Evolutionary conservation across 192 early-diverging fungal species (phyloP).

Genomic region (Rhizoclosmatium globosum): DNA sequence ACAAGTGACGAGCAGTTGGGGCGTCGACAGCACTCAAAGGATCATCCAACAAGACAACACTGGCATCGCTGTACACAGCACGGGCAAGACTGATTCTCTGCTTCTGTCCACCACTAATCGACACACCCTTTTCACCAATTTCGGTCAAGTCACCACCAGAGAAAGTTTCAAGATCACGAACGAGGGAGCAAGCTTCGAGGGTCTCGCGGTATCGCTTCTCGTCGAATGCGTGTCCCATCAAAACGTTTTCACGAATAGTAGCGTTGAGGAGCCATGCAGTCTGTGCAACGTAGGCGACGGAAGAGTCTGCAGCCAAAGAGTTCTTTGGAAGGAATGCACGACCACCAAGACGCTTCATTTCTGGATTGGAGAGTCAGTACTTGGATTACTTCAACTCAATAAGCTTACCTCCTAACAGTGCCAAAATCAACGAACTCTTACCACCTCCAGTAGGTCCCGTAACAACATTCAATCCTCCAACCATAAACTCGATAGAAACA

Average conservation of each 20-base stretch:
- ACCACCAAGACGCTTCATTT: conserved; percentile 38
- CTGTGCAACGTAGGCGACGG: conserved; percentile 83
- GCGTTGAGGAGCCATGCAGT: conserved; percentile 69
- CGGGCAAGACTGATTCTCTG: conserved; percentile 68
- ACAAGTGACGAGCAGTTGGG: conserved; percentile 87
- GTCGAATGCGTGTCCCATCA: conserved; percentile 82
- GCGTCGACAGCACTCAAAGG: conserved; percentile 64
- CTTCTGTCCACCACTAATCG: conserved; percentile 59
- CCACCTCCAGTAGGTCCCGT: conserved; percentile 86
- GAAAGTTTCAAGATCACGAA: conserved; percentile 83
- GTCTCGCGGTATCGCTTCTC: conserved; percentile 78
- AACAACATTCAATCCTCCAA: conserved; percentile 66
- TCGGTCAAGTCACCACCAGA: conserved; percentile 54
- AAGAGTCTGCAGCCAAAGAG: neutral
- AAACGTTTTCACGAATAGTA: conserved; percentile 74
- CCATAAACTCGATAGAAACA: conserved; percentile 37
- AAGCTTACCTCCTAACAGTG: conserved; percentile 77
- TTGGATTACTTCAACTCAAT: neutral
- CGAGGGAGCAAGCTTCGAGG: conserved; percentile 82
- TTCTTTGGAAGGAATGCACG: neutral
- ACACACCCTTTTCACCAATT: conserved; percentile 47
- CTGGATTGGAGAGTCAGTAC: conserved; percentile 1
- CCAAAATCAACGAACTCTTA: conserved; percentile 81
- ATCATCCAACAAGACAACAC: conserved; percentile 83
- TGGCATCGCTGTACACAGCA: conserved; percentile 75